Evolutionary conservation across 345 rosid genomes (phyloP).

Genomic region (Brassica cretica): DNA sequence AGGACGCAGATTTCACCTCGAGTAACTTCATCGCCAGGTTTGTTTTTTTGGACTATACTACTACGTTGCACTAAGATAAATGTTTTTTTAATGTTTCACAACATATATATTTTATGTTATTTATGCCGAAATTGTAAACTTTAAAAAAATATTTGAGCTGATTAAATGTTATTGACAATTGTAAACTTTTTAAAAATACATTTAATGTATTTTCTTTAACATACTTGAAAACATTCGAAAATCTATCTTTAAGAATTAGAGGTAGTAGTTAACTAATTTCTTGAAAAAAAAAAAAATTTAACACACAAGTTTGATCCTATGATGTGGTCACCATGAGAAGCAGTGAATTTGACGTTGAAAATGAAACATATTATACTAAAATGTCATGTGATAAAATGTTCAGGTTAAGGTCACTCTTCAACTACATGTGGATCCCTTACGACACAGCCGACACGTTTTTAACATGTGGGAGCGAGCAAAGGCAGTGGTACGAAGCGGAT

Average conservation of each 20-base stretch:
- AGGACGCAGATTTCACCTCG: constrained; percentile 79
- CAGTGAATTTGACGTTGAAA: not conserved
- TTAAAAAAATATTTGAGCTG: too few species aligned
- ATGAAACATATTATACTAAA: not conserved
- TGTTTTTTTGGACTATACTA: not conserved
- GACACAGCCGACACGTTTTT: constrained; percentile 77
- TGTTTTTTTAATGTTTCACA: too few species aligned
- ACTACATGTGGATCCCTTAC: constrained; percentile 89
- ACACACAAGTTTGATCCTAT: not conserved
- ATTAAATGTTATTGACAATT: too few species aligned
- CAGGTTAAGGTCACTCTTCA: constrained; percentile 65
- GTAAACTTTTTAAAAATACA: too few species aligned
- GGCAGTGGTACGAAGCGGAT: constrained; percentile 80
- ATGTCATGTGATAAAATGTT: not conserved
- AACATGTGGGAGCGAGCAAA: constrained; percentile 67
- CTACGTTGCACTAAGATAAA: too few species aligned
- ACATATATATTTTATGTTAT: too few species aligned
- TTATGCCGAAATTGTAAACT: too few species aligned
- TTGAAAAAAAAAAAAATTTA: not conserved
- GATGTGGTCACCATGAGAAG: not conserved
- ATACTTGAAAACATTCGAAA: too few species aligned
- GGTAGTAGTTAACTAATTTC: not conserved
- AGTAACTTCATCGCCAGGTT: constrained; percentile 49
- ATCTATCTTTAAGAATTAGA: too few species aligned
- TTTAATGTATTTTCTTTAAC: too few species aligned